Evolutionary conservation across 2,329 filamentous ascomycete species (phyloP), one percentile per base, ranked within the genome.

Genomic region (Apiospora kogelbergensis): DNA sequence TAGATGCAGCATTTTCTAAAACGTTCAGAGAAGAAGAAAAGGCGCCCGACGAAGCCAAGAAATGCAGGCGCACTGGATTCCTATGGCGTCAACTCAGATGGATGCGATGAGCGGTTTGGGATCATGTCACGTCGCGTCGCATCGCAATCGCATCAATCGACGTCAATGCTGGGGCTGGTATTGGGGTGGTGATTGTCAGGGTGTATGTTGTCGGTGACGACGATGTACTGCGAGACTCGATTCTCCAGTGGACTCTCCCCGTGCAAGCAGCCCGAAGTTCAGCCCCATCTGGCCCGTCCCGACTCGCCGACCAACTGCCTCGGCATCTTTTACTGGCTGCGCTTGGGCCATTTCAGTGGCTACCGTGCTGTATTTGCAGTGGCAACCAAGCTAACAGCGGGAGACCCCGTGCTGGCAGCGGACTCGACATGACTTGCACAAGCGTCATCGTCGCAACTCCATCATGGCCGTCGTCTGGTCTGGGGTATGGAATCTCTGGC

Each of bases 261-360:
- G n/a, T n/a, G n/a, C n/a, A n/a, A n/a, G n/a, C n/a, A n/a, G 26
- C 48, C 48, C 48, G 48, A 57, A 57, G 48, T 57, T 57, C 48
- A 33, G 48, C 48, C 48, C 48, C 30, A 26, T 57, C 48, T 30
- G 48, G 26, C 48, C 48, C 30, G 48, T 57, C 48, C 48, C 48
- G 48, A 33, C 26, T 10, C 48, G 24, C 48, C 26, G 48, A 57
- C 24, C 46, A 24, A 53, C 46, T 57, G 48, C 48, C 48, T 57
- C 48, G 48, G 48, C 48, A 57, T 57, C 48, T 57, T 30, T 30
- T 30, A 48, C 46, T 33, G 26, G 48, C 48, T 2, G 24, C 26
- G 48, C 48, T 57, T 33, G 48, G 48, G 48, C 48, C 48, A 57
- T 24, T 57, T 17, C 33, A 22, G n/a, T 22, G 11, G 45, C n/a